phyloP scores from a whole-genome alignment of 768 basidiomycete genomes.

The Boletus fagicola region DNA sequence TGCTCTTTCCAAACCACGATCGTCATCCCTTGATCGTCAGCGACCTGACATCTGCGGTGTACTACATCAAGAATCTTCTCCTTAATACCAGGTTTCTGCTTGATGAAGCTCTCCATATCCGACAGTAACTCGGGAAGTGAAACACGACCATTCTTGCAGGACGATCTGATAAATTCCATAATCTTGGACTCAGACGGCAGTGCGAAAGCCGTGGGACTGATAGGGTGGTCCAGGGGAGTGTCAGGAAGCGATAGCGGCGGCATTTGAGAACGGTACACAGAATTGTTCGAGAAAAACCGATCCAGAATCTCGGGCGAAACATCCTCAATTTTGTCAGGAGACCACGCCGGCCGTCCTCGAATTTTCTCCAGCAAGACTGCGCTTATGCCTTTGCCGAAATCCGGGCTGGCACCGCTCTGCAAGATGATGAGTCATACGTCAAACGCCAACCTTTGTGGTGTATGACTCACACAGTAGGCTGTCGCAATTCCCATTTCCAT shows the following conservation, averaged over 20 bases:
- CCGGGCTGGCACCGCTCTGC: slow-evolving; percentile 73
- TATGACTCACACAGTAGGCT: slow-evolving; percentile 77
- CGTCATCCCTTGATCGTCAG: slow-evolving; percentile 45
- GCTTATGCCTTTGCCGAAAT: slow-evolving; percentile 81
- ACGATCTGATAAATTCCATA: slow-evolving; percentile 49
- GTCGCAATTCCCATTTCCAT: slow-evolving; percentile 89
- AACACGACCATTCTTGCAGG: slow-evolving; percentile 41
- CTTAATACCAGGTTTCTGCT: slow-evolving; percentile 54
- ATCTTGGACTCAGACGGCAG: slow-evolving; percentile 82
- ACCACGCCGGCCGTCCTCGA: slow-evolving; percentile 63
- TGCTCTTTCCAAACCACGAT: slow-evolving; percentile 25
- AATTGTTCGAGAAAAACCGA: slow-evolving; percentile 65
- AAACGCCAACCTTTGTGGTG: slow-evolving; percentile 9
- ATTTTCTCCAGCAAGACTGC: slow-evolving; percentile 58
- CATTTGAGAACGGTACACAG: slow-evolving; percentile 44
- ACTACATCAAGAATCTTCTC: slow-evolving; percentile 81
- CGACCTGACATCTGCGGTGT: slow-evolving; percentile 59
- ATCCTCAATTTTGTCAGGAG: slow-evolving; percentile 58
- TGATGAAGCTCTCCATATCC: slow-evolving; percentile 21
- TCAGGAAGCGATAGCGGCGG: slow-evolving; percentile 47
- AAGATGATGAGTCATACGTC: slow-evolving; percentile 12
- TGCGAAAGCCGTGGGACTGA: slow-evolving; percentile 42
- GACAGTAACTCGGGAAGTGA: slow-evolving; percentile 23
- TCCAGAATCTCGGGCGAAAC: slow-evolving; percentile 57
- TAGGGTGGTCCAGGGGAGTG: slow-evolving; percentile 25